Conservation (phyloP, 2,329 filamentous ascomycete genomes). For the Arthrobotrys conoides region DNA sequence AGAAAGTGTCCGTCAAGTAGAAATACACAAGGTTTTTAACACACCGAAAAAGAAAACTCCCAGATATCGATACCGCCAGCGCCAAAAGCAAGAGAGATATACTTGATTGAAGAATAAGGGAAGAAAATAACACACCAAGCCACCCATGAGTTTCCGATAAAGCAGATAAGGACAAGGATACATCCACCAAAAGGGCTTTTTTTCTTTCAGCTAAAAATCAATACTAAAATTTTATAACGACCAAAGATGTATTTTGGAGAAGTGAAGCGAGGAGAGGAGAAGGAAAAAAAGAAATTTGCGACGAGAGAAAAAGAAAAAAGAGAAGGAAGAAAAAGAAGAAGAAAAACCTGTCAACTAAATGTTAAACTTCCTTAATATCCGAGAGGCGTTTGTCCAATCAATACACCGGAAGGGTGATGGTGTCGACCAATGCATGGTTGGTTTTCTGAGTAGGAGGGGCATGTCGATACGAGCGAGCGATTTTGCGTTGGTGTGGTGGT, state of each 20-base stretch:
- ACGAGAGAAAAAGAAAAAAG: slow-evolving; percentile 24
- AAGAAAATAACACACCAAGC: slow-evolving; percentile 40
- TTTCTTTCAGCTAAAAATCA: slow-evolving; percentile 19
- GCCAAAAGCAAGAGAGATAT: slow-evolving; percentile 20
- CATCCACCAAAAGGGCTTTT: slow-evolving; percentile 30
- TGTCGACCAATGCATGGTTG: slow-evolving; percentile 43
- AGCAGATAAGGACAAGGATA: slow-evolving; percentile 41
- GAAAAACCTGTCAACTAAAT: slow-evolving; percentile 43
- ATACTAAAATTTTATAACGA: slow-evolving; percentile 30
- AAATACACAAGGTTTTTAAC: slow-evolving; percentile 41
- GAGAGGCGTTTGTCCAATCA: slow-evolving; percentile 49
- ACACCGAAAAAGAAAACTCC: slow-evolving; percentile 45
- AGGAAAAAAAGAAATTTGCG: slow-evolving; percentile 26
- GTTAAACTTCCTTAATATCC: slow-evolving; percentile 42
- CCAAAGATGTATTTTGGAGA: slow-evolving; percentile 44
- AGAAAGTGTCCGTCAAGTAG: slow-evolving; percentile 6
- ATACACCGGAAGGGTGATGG: slow-evolving; percentile 49
- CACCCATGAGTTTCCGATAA: slow-evolving; percentile 40
- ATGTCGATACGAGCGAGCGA: slow-evolving; percentile 56
- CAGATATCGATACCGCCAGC: slow-evolving; percentile 31
- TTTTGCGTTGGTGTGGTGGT: slow-evolving; percentile 47
- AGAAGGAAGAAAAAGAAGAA: slow-evolving; percentile 22
- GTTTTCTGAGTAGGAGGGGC: slow-evolving; percentile 15
- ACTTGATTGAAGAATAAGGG: slow-evolving; percentile 12
- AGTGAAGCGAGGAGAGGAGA: slow-evolving; percentile 32